These are phyloP conservation scores for Fusarium nematophilum DNA, from an alignment of 2,329 filamentous ascomycete genomes.

Conservation along the genomic window DNA sequence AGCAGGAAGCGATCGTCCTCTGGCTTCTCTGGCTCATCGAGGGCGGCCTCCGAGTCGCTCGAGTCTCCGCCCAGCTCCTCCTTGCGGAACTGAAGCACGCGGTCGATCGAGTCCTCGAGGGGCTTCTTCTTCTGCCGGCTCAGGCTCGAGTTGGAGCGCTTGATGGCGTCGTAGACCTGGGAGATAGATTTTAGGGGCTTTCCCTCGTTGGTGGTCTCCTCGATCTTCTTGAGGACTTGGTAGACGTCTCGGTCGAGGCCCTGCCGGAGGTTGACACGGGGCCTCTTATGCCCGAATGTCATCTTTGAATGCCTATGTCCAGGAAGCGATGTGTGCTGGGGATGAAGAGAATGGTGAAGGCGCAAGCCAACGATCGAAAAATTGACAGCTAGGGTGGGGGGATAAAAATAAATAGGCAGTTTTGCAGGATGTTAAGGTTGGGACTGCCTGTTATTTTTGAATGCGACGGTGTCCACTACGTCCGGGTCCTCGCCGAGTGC, in stretches of 20 bases:
- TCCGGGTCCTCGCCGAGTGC: no score
- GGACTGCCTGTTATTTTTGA: no score
- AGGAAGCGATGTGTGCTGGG: neutral
- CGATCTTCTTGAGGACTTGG: constrained; percentile 80
- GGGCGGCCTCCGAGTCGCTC: constrained; percentile 62
- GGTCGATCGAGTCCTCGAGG: constrained; percentile 86
- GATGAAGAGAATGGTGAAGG: neutral
- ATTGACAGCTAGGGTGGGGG: no score
- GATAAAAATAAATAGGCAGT: no score
- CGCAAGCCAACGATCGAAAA: no score
- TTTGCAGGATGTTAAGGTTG: no score
- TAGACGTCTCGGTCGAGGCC: constrained; percentile 78
- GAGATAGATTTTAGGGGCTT: constrained; percentile 62
- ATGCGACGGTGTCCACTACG: no score
- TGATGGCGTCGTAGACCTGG: constrained; percentile 81
- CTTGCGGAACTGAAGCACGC: constrained; percentile 79
- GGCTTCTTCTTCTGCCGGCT: constrained; percentile 84
- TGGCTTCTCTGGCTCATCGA: constrained; percentile 52
- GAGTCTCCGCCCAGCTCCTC: constrained; percentile 70
- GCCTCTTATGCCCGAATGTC: constrained; percentile 26
- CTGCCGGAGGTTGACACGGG: constrained; percentile 36
- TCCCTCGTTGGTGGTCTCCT: constrained; percentile 72
- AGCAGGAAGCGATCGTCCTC: constrained; percentile 54
- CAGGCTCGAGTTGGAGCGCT: constrained; percentile 86
- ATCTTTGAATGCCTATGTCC: constrained; percentile 7